These are phyloP conservation scores for Glomus cerebriforme DNA, from an alignment of 192 early-diverging fungal genomes.

Conservation along the genomic window DNA sequence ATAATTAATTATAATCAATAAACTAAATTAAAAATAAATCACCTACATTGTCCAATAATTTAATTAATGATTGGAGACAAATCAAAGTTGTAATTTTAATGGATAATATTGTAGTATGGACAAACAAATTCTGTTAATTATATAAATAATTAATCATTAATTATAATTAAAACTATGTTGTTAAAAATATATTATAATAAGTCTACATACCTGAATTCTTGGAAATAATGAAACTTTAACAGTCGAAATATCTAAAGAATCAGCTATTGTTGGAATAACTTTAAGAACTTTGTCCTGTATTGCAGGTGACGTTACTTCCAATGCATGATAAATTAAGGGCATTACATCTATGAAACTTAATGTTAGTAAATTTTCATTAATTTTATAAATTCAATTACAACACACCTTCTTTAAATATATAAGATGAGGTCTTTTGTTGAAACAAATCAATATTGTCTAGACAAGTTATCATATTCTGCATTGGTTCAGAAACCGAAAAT, in stretches of 20 bases:
- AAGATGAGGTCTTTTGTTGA: slow-evolving; percentile 60
- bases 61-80: slow-evolving; percentile 70
- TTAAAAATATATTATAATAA: not conserved
- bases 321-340: slow-evolving; percentile 70
- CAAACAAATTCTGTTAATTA: slow-evolving; percentile 58
- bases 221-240: slow-evolving; percentile 70
- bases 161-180: not conserved
- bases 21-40: not conserved
- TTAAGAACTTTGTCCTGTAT: slow-evolving; percentile 72
- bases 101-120: slow-evolving; percentile 64
- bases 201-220: slow-evolving; percentile 56
- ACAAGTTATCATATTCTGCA: slow-evolving; percentile 68
- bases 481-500: slow-evolving; percentile 60
- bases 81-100: slow-evolving; percentile 72
- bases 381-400: not conserved
- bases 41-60: slow-evolving; percentile 65
- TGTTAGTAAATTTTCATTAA: too few species aligned
- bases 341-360: slow-evolving; percentile 56
- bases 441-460: slow-evolving; percentile 69
- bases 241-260: slow-evolving; percentile 62
- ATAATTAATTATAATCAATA: not conserved
- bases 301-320: slow-evolving; percentile 53
- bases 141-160: not conserved
- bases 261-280: slow-evolving; percentile 56
- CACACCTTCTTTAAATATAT: slow-evolving; percentile 63